Percentiles rank a stretch among this genome's conserved stretches.
Evolutionary conservation across 257 asterid genomes (phyloP).

Genomic region (Solanum virginianum): DNA sequence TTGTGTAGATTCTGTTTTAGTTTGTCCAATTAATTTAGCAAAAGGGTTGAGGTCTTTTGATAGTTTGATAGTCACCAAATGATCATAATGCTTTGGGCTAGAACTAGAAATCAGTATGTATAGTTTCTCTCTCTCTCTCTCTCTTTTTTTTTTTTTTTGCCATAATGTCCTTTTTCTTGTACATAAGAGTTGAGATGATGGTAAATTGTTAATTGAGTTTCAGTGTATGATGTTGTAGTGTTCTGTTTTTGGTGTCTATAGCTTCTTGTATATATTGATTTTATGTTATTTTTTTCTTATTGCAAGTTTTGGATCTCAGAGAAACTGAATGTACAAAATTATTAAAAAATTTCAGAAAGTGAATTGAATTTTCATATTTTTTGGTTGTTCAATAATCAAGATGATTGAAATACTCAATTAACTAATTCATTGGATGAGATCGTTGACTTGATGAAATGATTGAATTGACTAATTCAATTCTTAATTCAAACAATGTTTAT

Average conservation of each 20-base stretch:
- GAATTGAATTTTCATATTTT: neutral
- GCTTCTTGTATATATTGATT: neutral
- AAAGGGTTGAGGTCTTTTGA: conserved; percentile 4
- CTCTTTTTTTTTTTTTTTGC: neutral
- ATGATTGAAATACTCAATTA: neutral
- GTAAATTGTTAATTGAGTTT: neutral
- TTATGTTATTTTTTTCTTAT: neutral
- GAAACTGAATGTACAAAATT: neutral
- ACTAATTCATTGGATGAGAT: neutral
- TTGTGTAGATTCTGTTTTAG: conserved; percentile 59
- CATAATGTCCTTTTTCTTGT: neutral
- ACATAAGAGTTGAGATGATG: neutral
- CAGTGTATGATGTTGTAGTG: neutral
- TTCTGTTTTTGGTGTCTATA: neutral
- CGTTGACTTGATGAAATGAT: neutral
- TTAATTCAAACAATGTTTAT: neutral
- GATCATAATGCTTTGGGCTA: neutral
- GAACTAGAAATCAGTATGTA: neutral
- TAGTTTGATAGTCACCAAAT: neutral
- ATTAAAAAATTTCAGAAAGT: neutral
- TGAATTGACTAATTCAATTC: neutral
- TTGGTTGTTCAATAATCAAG: neutral
- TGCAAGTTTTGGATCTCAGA: neutral
- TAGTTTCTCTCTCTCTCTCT: neutral
- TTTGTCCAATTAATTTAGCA: conserved; percentile 47